Evolutionary conservation across 2,329 filamentous ascomycete genomes (phyloP), one percentile per base, ranked within the genome.

Genomic region (Coniella vitis): DNA sequence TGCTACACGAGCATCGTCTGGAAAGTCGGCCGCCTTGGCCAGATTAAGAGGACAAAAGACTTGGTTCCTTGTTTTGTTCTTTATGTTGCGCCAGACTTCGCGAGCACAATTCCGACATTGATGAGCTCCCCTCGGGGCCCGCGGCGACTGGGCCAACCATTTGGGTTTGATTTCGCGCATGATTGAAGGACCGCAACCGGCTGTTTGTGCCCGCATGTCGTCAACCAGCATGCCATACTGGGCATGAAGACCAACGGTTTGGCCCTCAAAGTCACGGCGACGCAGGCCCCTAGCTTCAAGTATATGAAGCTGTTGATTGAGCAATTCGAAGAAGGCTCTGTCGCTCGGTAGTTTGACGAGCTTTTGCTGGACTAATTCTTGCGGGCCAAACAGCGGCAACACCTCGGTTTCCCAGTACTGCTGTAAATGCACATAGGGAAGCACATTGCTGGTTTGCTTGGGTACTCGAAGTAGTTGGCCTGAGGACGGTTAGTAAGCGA

Each of bases 111-210:
- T 89, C 29, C 87, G 80, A 66, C 87, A 93, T 44, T 85, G 74
- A 44, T 71, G 75, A 36, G 85, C 78, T 22, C 68, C 65, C 0
- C 61, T 21, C 1, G 87, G 87, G 0, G 87, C 86, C 34, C 79
- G 81, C 4, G 83, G 86, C 2, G 86, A 90, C 62, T 90, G 86
- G 8, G 75, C 69, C 21, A 93, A 76, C 87, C 87, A 93, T 66
- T 93, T 93, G 13, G 87, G 87, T 63, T 93, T 93, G 67, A 91
- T 85, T 62, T 91, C 86, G 48, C 87, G 69, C 29, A 86, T 45
- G 29, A 16, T 46, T 20, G 40, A n/a, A 25, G 20, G 9, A 17
- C 7, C 35, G 32, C 21, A 29, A 16, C 13, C 14, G 17, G 21
- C 3, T 13, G 20, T 12, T 32, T 8, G 16, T 4, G 35, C 20